Conservation (phyloP, 1,139 yeast species). For the Meyerozyma athensensis region DNA sequence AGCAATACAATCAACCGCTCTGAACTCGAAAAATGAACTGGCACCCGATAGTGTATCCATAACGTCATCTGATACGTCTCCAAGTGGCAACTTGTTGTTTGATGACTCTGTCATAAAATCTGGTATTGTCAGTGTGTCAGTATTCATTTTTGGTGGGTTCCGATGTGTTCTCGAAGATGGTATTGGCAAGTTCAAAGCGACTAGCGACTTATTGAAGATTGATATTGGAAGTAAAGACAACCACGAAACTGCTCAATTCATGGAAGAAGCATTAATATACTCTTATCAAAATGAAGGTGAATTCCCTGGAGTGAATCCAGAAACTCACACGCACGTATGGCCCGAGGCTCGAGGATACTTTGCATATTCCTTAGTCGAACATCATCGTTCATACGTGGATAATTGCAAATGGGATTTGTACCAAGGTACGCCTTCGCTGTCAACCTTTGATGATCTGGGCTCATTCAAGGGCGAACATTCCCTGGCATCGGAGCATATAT, state of each 20-base stretch:
- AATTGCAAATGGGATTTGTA: constrained; percentile 3
- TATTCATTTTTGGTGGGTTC: constrained; percentile 44
- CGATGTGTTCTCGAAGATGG: constrained; percentile 14
- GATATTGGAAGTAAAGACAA: constrained; percentile 21
- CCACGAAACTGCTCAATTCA: constrained; percentile 11
- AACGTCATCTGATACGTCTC: constrained; percentile 1
- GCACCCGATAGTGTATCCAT: neutral
- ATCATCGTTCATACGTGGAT: constrained; percentile 8
- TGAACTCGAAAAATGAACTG: neutral
- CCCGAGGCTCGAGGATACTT: constrained; percentile 42
- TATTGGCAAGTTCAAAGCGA: constrained; percentile 23
- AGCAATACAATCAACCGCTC: neutral
- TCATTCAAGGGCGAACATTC: neutral
- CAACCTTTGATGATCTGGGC: neutral
- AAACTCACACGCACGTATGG: too few species aligned
- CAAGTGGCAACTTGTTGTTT: constrained; percentile 9
- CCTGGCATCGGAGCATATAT: neutral
- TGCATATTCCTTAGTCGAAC: constrained; percentile 31
- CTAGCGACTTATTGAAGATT: constrained; percentile 34
- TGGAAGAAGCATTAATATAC: constrained; percentile 10
- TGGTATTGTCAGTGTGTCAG: constrained; percentile 19
- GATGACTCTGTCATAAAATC: constrained; percentile 14
- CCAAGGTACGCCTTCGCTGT: neutral
- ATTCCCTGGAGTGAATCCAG: constrained; percentile 1
- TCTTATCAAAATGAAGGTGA: constrained; percentile 6